Conservation (phyloP, 31 red algal genomes). For the Porphyra umbilicalis region DNA sequence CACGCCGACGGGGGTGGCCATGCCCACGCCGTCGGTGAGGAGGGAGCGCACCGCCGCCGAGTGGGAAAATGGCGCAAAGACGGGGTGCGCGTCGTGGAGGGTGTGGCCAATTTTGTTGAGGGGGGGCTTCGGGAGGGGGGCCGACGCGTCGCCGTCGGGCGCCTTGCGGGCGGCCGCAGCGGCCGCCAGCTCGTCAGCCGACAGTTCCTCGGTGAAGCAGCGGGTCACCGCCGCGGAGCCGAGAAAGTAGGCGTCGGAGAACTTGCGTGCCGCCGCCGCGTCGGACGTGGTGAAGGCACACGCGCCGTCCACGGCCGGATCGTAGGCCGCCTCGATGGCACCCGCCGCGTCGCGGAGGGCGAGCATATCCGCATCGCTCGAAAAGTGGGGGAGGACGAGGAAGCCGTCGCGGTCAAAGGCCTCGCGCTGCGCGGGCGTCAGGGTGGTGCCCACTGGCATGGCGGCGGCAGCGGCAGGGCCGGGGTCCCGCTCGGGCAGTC, state of each 20-base stretch:
- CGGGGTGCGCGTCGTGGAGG: slow-evolving; percentile 54
- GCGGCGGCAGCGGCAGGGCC: too few relatives aligned
- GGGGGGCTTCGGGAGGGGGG: too few relatives aligned
- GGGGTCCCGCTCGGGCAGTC: too few relatives aligned
- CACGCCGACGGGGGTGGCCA: slow-evolving; percentile 22
- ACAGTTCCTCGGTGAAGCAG: slow-evolving; percentile 48
- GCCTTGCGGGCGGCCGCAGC: background rate
- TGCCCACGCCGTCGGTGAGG: slow-evolving; percentile 10
- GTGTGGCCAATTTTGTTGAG: slow-evolving; percentile 91
- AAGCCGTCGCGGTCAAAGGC: slow-evolving; percentile 29
- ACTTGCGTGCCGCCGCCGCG: background rate
- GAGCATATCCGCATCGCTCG: background rate
- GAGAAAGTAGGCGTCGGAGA: slow-evolving; percentile 50
- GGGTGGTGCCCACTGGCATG: too few relatives aligned
- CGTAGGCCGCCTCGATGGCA: slow-evolving; percentile 6
- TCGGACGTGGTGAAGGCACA: slow-evolving; percentile 32
- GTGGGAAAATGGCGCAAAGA: slow-evolving; percentile 44
- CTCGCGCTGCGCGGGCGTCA: background rate
- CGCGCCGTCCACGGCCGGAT: background rate
- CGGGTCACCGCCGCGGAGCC: slow-evolving; percentile 17
- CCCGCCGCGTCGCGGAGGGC: slow-evolving; percentile 11
- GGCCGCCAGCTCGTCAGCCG: background rate
- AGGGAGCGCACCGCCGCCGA: background rate
- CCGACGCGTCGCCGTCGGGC: too few relatives aligned
- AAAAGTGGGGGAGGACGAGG: slow-evolving; percentile 17